Evolutionary conservation across 495 filamentous ascomycete species (phyloP).

Genomic region (Terfezia boudieri): DNA sequence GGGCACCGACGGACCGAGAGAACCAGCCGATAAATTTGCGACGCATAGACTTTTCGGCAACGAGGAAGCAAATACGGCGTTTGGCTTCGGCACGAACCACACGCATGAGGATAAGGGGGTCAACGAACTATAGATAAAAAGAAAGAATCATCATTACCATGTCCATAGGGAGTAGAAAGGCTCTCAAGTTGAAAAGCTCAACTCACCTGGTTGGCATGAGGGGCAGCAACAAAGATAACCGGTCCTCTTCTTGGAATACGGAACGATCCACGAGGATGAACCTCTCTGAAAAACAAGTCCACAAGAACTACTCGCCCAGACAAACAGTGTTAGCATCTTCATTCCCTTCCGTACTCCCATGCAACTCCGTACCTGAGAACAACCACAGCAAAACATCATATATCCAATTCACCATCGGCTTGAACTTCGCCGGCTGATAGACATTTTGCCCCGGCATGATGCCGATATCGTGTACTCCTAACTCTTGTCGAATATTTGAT

Average conservation of each 20-base stretch:
- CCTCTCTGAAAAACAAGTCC: constrained; percentile 93
- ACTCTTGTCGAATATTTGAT: too few relatives aligned
- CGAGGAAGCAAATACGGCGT: constrained; percentile 74
- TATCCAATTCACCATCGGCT: constrained; percentile 35
- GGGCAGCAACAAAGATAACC: constrained; percentile 90
- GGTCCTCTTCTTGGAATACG: constrained; percentile 71
- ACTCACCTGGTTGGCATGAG: constrained; percentile 85
- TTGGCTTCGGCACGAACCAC: constrained; percentile 64
- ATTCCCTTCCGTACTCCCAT: neutral
- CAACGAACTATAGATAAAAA: constrained; percentile 46
- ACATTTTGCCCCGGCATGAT: neutral
- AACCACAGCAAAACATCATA: constrained; percentile 51
- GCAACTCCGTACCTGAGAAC: constrained; percentile 28
- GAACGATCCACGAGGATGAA: constrained; percentile 85
- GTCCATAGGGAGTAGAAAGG: neutral
- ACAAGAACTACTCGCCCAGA: constrained; percentile 54
- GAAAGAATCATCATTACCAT: neutral
- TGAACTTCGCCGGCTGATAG: constrained; percentile 22
- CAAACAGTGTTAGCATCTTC: constrained; percentile 23
- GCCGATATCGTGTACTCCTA: too few relatives aligned
- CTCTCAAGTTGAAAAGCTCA: neutral
- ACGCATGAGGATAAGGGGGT: constrained; percentile 82
- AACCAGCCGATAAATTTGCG: constrained; percentile 66
- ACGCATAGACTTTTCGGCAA: constrained; percentile 82
- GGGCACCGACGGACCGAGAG: constrained; percentile 55